Percentiles rank a stretch among this genome's conserved stretches.
phyloP scores from a whole-genome alignment of 441 rosid species.

The Hura crepitans region DNA sequence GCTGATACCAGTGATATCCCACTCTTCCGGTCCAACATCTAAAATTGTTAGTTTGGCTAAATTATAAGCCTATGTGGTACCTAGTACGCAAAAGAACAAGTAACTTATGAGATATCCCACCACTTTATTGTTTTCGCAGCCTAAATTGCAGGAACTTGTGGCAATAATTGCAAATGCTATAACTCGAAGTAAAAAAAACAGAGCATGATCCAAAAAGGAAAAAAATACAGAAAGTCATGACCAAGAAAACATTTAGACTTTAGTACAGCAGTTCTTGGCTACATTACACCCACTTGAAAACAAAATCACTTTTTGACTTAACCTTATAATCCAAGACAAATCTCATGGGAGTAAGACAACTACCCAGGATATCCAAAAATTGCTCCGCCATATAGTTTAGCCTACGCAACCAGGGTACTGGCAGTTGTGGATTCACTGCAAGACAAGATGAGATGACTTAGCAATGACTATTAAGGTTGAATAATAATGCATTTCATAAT shows the following conservation, averaged over 20 bases:
- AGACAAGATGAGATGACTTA: neutral
- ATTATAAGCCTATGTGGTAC: no score
- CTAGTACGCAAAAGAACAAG: no score
- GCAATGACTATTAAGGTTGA: neutral
- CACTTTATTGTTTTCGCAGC: no score
- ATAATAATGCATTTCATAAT: neutral
- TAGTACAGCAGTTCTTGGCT: neutral
- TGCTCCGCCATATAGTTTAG: constrained; percentile 4
- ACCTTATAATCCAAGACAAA: neutral
- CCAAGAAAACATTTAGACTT: constrained; percentile 8
- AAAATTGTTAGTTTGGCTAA: no score
- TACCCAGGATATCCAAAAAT: constrained; percentile 1
- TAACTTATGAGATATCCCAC: no score
- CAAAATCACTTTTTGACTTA: neutral
- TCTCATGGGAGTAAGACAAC: constrained; percentile 2
- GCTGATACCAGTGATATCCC: no score
- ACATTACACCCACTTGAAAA: neutral
- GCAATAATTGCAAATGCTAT: constrained; percentile 1
- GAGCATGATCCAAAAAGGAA: neutral
- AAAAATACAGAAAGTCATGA: neutral
- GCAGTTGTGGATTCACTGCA: constrained; percentile 85
- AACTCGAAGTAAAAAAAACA: neutral
- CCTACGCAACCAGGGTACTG: constrained; percentile 76
- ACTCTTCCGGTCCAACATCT: no score
- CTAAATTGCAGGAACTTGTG: neutral